Percentiles rank a stretch among this genome's conserved stretches.
These are phyloP conservation scores for Solanum etuberosum DNA, from an alignment of 257 asterid genomes.

Conservation along the genomic window DNA sequence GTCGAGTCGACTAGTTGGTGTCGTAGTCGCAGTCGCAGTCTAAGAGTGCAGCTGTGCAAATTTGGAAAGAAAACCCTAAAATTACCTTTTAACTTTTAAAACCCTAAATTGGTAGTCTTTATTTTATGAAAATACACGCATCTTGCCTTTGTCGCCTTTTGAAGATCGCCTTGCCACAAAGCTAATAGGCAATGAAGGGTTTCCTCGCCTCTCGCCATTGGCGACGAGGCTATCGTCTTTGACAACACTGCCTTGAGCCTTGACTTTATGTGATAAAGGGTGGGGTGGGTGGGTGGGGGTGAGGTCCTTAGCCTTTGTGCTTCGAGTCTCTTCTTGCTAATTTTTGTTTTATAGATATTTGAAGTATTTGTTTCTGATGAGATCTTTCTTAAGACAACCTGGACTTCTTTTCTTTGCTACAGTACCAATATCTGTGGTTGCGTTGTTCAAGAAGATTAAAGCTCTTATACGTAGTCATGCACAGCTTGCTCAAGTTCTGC, in stretches of 20 bases:
- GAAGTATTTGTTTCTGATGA: not conserved
- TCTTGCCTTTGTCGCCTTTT: not conserved
- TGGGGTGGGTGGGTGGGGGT: not conserved
- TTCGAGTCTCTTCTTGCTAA: not conserved
- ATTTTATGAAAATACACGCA: not conserved
- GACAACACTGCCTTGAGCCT: not conserved
- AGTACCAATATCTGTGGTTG: conserved; percentile 79
- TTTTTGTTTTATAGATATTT: not conserved
- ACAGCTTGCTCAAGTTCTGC: conserved; percentile 57
- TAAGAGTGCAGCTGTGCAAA: too few relatives aligned
- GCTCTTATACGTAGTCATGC: conserved; percentile 35
- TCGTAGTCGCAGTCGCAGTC: too few relatives aligned
- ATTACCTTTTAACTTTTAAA: not conserved
- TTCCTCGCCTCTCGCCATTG: not conserved
- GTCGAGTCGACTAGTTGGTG: not conserved
- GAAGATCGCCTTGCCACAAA: not conserved
- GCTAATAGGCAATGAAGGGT: not conserved
- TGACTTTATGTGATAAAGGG: not conserved
- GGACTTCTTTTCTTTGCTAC: not conserved
- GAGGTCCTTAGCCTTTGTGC: not conserved
- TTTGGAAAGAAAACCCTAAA: not conserved
- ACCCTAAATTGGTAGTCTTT: not conserved
- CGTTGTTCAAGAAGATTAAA: conserved; percentile 76
- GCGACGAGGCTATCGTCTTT: not conserved
- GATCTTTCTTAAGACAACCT: not conserved